Evolutionary conservation across 495 filamentous ascomycete genomes (phyloP), one percentile per base, ranked within the genome.

Genomic region (Annulohypoxylon maeteangense): DNA sequence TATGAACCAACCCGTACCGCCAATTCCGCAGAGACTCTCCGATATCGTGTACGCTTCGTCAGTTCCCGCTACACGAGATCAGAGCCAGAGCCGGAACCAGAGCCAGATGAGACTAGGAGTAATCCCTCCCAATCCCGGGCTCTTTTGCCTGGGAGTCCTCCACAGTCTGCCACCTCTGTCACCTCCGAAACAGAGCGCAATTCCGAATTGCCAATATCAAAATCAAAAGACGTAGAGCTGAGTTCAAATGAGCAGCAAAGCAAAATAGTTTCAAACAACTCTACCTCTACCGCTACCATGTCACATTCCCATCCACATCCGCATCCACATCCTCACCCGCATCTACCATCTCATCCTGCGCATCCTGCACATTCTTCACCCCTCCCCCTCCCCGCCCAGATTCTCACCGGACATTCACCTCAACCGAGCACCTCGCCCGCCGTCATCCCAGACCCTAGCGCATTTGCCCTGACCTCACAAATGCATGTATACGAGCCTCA

Each of bases 41-140:
- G 67, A 22, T 70, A 64, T n/a, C 59, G 60, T 32, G 67, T 70
- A 22, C 67, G 67, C 16, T 70, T 70, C 25, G 67, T 70, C 45
- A 64, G 54, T 59, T 70, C 67, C 14, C 59, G 67, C 5, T 70
- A 70, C 36, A 70, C 60, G 4, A 70, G 29, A 38, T 8, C 54
- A 6, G 60, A 31, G 10, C 54, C 44, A 53, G 60, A 31, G 5
- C 54, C 44, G 45, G 36, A 40, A 38, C 22, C 54, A 3, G 60
- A 31, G n/a, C 54, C 44, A 53, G 60, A 68, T 51, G 58, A 70
- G 23, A 8, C 29, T 16, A 70, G 58, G 10, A 32, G 32, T 59
- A 59, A n/a, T 25, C 42, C n/a, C 22, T 5, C 23, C 14, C 53
- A 23, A 45, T 6, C 29, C 27, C 25, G 14, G 20, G 54, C 54